These are phyloP conservation scores for Aspergillus felis DNA, from an alignment of 2,329 filamentous ascomycete species.

Conservation along the genomic window DNA sequence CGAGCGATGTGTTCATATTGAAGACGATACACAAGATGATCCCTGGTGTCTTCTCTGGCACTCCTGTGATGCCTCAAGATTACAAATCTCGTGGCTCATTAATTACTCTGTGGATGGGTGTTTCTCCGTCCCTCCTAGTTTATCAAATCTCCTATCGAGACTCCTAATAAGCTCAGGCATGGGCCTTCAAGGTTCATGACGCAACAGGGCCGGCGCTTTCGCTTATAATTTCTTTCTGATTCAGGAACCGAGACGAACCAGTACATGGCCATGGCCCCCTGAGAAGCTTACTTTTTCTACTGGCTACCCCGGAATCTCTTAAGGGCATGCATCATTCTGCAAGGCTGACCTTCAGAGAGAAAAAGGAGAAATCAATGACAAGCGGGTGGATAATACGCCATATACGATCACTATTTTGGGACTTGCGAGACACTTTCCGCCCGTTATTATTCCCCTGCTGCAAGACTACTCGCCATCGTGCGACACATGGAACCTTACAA, in stretches of 20 bases:
- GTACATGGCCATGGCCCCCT: constrained; percentile 1
- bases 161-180: background rate
- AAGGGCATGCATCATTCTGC: background rate
- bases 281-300: constrained; percentile 8
- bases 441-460: background rate
- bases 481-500: constrained; percentile 5
- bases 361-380: background rate
- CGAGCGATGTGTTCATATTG: constrained; percentile 4
- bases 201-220: constrained; percentile 1
- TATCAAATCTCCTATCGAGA: background rate
- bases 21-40: background rate
- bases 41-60: background rate
- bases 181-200: background rate
- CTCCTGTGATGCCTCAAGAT: background rate
- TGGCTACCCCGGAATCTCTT: constrained; percentile 10
- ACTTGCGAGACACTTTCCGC: too few species aligned
- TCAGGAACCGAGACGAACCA: constrained; percentile 5
- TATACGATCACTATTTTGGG: too few species aligned
- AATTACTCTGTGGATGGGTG: background rate
- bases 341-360: background rate
- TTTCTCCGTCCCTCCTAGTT: background rate
- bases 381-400: too few species aligned
- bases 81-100: background rate
- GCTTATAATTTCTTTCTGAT: background rate
- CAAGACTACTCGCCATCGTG: constrained; percentile 8